phyloP scores from a whole-genome alignment of 208 protist species.

The Phytomonas sp. region DNA sequence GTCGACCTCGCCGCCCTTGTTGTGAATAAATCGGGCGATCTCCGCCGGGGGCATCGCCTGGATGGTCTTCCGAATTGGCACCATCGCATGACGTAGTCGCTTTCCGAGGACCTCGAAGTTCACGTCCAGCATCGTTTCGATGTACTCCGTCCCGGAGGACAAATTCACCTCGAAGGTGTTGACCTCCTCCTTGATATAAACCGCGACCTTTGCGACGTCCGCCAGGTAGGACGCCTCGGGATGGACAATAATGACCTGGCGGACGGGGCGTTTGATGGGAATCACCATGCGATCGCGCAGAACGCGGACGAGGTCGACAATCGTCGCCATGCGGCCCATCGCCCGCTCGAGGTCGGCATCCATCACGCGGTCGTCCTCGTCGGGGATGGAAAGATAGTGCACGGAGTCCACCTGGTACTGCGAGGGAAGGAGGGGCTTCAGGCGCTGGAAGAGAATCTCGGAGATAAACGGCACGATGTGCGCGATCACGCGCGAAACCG shows the following conservation, averaged over 20 bases:
- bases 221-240: conserved; percentile 55
- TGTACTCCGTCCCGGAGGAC: conserved; percentile 61
- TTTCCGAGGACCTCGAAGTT: conserved; percentile 88
- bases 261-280: conserved; percentile 88
- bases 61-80: conserved; percentile 74
- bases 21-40: conserved; percentile 44
- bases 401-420: conserved; percentile 83
- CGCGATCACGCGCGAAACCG: conserved; percentile 87
- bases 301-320: conserved; percentile 92
- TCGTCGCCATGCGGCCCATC: conserved; percentile 83
- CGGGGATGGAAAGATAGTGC: conserved; percentile 91
- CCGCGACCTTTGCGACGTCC: conserved; percentile 59
- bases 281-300: conserved; percentile 92
- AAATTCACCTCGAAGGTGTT: conserved; percentile 85
- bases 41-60: conserved; percentile 52
- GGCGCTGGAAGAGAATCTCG: conserved; percentile 97
- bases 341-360: conserved; percentile 62
- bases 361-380: conserved; percentile 62
- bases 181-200: conserved; percentile 91
- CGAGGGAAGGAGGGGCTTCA: conserved; percentile 86
- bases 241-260: conserved; percentile 86
- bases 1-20: conserved; percentile 31
- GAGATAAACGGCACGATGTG: conserved; percentile 99
- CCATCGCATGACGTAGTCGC: conserved; percentile 75
- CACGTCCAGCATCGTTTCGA: conserved; percentile 80